Evolutionary conservation across 2,329 filamentous ascomycete genomes (phyloP), one percentile per base, ranked within the genome.

Genomic region (Nakataea oryzae): DNA sequence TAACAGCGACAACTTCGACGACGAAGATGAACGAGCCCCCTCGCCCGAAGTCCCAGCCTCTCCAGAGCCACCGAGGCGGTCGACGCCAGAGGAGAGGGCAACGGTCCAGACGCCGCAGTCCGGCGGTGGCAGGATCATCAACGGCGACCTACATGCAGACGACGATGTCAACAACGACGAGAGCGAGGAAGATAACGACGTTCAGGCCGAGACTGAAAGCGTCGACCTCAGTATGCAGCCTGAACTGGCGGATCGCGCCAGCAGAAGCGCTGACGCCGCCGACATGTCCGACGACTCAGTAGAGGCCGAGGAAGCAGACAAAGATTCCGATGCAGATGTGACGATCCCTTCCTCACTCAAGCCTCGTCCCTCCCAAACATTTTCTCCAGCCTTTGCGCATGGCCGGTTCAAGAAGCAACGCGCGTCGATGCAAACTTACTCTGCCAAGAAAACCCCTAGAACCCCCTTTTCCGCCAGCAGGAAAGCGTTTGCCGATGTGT

Each of bases 91-190:
- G 41, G 41, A 50, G 17, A n/a, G 11, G 41, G 21, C 41, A n/a
- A n/a, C 41, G 17, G 41, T 9, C 17, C 17, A n/a, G 41, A 2
- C 41, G 9, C 7, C 17, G 6, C 41, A n/a, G 17, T 7, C n/a
- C 21, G 41, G 21, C 5, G n/a, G 14, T 9, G 21, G n/a, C 41
- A 7, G 14, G 1, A 11, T n/a, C 17, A n/a, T 8, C 41, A n/a
- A n/a, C 41, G 14, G 41, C 41, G 11, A n/a, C 21, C 3, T 8
- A 50, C 41, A 17, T 1, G 8, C n/a, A 21, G 68, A 69, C 7
- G 70, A 59, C 4, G 70, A 72, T 60, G 68, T 68, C 6, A 70
- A 60, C 5, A 47, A 54, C 30, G 27, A 55, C 3, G 64, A 67
- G n/a, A 66, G 50, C 8, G 64, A 66, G 8, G 63, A 57, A 28